Conservation (phyloP, 2,329 filamentous ascomycete species). For the Cadophora luteo-olivacea region DNA sequence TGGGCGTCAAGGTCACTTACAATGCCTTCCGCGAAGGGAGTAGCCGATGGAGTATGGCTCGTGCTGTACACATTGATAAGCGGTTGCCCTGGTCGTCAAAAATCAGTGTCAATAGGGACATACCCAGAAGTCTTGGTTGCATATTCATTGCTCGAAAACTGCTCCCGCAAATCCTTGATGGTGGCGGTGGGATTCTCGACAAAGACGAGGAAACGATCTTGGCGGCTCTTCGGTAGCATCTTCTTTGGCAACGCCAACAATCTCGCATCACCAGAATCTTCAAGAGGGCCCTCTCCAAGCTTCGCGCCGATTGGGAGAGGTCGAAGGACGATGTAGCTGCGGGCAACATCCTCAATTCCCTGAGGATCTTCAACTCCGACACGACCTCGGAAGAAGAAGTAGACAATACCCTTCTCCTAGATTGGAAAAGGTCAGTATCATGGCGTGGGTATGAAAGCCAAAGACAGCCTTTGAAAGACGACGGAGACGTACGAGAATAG, state of each 20-base stretch:
- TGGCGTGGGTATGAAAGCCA: neutral
- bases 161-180: conserved; percentile 73
- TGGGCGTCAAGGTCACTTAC: neutral
- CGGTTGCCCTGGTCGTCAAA: neutral
- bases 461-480: too few relatives aligned
- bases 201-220: conserved; percentile 80
- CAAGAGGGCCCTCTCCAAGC: conserved; percentile 58
- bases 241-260: conserved; percentile 86
- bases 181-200: conserved; percentile 75
- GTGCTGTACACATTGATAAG: conserved; percentile 51
- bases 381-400: conserved; percentile 86
- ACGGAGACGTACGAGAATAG: conserved; percentile 56
- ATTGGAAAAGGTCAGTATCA: neutral
- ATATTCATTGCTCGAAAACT: conserved; percentile 72
- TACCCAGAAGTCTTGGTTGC: conserved; percentile 75
- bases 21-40: conserved; percentile 82
- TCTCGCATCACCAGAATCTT: conserved; percentile 66
- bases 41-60: conserved; percentile 68
- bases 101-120: neutral
- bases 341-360: conserved; percentile 73
- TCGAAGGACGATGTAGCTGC: conserved; percentile 80
- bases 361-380: conserved; percentile 76
- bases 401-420: conserved; percentile 82
- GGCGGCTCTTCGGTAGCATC: conserved; percentile 70
- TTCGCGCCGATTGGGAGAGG: conserved; percentile 75